Percentiles rank a stretch among this genome's conserved stretches.
Conservation (phyloP, 495 filamentous ascomycete genomes). For the Neurospora intermedia region DNA sequence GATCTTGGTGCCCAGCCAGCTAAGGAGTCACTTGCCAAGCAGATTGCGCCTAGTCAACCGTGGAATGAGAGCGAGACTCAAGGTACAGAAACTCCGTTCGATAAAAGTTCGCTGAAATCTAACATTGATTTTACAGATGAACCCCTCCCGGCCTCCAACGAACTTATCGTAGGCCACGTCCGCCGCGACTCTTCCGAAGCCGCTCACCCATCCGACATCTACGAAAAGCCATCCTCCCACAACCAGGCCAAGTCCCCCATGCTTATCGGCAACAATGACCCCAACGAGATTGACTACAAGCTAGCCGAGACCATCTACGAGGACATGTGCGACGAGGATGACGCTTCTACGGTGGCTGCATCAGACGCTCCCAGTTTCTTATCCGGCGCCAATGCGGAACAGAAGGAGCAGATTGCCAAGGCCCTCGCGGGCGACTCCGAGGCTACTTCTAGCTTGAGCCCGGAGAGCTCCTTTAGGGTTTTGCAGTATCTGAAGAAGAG, state of each 20-base stretch:
- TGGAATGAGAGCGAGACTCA: neutral
- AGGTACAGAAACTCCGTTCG: neutral
- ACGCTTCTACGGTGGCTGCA: slow-evolving; percentile 21
- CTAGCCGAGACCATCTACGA: slow-evolving; percentile 13
- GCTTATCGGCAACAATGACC: neutral
- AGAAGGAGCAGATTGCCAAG: slow-evolving; percentile 20
- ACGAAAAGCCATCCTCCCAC: slow-evolving; percentile 9
- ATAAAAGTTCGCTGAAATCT: neutral
- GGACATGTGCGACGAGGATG: slow-evolving; percentile 16
- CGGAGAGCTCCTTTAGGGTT: neutral
- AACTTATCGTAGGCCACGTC: slow-evolving; percentile 18
- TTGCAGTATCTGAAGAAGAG: neutral
- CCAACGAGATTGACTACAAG: neutral
- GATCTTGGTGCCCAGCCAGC: slow-evolving; percentile 6
- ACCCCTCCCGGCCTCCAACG: neutral
- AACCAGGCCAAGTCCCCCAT: slow-evolving; percentile 2
- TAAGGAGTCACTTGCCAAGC: neutral
- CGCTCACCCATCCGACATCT: slow-evolving; percentile 1
- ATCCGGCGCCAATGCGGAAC: slow-evolving; percentile 19
- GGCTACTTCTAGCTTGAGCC: slow-evolving; percentile 5
- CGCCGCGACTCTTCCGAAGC: slow-evolving; percentile 7
- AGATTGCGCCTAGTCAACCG: neutral
- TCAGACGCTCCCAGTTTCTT: slow-evolving; percentile 23
- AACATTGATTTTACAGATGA: neutral
- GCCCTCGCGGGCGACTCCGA: slow-evolving; percentile 3